Base-by-base conservation (phyloP, 352 stramenopile genomes). In the Thraustochytrium sp. region DNA sequence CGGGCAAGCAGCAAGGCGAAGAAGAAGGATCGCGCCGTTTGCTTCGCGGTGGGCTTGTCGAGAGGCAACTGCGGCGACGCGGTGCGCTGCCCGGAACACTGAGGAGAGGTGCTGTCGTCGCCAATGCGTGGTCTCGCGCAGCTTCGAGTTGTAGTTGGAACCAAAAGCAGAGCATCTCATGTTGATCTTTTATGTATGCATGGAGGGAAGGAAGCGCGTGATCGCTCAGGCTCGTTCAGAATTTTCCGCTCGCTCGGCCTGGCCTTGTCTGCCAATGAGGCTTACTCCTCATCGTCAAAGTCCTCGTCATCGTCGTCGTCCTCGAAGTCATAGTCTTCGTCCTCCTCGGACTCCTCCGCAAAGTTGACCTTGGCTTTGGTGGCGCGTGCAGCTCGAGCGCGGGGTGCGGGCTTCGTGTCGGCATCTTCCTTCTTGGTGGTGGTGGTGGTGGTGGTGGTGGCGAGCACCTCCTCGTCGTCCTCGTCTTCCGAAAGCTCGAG, bases 401-500 rank as follows among this genome's bases (percentile, higher is more conserved):
- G 1, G n/a, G 3, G 9, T 13, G 8, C 16, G 5, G 40, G 1
- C 4, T 49, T n/a, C 5, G 26, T n/a, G 18, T 44, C 37, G 5
- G 26, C 63, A 13, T 75, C 37, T 16, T 13, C 51, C 26, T 59
- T 59, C 51, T 59, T 59, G 51, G 51, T n/a, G 21, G 9, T 16
- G 2, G 51, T 13, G 1, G n/a, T 59, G 51, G 26, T 13, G 11
- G 51, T 13, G 8, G 51, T 59, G 16, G n/a, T n/a, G 5, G 9
- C 61, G 16, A 73, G 18, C 29, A 82, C 55, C 29, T 55, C 76
- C 13, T 62, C 36, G 40, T 56, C 63, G 34, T 83, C 76, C 54
- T 82, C 76, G 16, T 61, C 40, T 18, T 65, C 38, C 0, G 74
- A 75, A 31, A 56, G 42, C 44, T 76, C 61, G 37, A 49, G 26